Base-by-base conservation (phyloP, 495 filamentous ascomycete species). In the Penicillium atrosanguineum region DNA sequence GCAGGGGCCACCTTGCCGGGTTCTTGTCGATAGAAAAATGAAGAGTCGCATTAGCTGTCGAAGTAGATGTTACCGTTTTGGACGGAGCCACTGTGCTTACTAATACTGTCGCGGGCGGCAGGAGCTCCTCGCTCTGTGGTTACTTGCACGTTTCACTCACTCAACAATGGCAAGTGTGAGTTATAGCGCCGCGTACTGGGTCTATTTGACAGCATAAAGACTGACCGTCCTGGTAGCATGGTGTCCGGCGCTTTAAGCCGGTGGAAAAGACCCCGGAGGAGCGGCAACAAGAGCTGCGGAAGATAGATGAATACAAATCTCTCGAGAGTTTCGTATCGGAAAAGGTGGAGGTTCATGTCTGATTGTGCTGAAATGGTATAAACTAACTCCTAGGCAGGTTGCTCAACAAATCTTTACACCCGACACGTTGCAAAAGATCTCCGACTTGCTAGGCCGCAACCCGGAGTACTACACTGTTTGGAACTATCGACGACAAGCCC, bases 401-500 rank as follows among this genome's bases (percentile, higher is more conserved):
- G 67, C 69, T 18, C 72, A 74, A 50, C 70, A 74, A 56, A 73
- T 87, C 60, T 89, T 84, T 75, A 83, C 83, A 36, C 56, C 73
- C 39, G 79, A 87, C 45, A 82, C 87, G 20, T 80, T 97, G 60
- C 73, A 82, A 48, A 80, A 90, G 54, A 95, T 90, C 28, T 86
- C 90, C 16, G 83, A 85, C 49, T 82, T 99, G 47, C 79, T 99
- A 46, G 83, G 78, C 31, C 80, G 83, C 60, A 99, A 99, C 73
- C 95, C 94, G 11, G 94, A 99, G 72, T 97, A 95, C 77, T 97
- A 97, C 76, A 96, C 94, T 20, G 83, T 92, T 75, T 99, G 94
- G 94, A 99, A 99, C 77, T 84, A 88, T 72, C 89, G 94, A 56
- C 87, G 94, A 50, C 81, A 82, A 53, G 74, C 84, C 4, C 63